Conservation (phyloP, 306 rosid species). For the Potentilla sterilis region DNA sequence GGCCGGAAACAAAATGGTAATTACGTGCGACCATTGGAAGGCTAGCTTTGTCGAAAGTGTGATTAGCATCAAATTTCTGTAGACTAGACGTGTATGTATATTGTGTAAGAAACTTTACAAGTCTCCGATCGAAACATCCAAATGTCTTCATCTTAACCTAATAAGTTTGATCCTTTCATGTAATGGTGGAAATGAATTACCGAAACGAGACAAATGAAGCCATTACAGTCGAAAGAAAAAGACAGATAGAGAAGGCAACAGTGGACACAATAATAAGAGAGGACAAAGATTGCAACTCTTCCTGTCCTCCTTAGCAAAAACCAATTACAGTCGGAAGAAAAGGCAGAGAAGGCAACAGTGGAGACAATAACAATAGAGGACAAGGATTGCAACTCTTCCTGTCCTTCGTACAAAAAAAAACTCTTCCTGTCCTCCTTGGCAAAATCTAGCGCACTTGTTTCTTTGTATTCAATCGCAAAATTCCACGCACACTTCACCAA, state of each 20-base stretch:
- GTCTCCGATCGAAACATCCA: too few species aligned
- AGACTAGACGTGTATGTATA: too few species aligned
- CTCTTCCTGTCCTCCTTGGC: neutral
- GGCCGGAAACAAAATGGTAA: neutral
- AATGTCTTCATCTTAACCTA: too few species aligned
- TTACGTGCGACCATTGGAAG: too few species aligned
- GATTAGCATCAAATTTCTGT: too few species aligned
- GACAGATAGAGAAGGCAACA: neutral
- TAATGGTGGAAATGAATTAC: too few species aligned
- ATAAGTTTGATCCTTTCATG: too few species aligned
- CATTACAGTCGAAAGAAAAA: neutral
- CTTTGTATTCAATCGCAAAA: neutral
- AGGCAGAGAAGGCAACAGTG: neutral
- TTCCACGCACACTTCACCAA: neutral
- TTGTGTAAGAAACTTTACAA: too few species aligned
- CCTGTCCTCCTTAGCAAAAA: neutral
- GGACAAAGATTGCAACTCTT: neutral
- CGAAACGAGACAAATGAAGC: neutral
- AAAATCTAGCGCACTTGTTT: neutral
- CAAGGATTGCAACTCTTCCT: neutral
- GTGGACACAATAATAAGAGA: neutral
- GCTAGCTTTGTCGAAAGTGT: too few species aligned
- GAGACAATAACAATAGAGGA: neutral
- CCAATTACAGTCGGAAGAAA: neutral
- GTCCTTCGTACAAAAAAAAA: neutral